A percentile compares a stretch with the other conserved stretches of the same genome.
These are phyloP conservation scores for Leptographium galeiforme DNA, from an alignment of 2,329 filamentous ascomycete genomes.

Conservation along the genomic window DNA sequence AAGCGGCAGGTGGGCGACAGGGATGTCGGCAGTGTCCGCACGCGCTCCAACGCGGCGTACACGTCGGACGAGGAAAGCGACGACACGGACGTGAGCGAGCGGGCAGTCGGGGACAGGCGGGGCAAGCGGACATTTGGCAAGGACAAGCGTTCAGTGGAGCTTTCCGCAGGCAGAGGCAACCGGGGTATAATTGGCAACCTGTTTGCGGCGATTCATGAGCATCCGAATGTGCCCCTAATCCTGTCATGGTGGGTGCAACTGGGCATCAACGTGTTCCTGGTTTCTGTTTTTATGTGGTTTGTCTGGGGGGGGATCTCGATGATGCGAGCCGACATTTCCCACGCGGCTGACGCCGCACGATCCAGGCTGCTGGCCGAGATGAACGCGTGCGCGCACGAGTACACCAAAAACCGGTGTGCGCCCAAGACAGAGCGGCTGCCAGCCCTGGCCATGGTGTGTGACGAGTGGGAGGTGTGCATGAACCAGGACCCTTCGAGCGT, in stretches of 20 bases:
- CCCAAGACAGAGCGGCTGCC: constrained; percentile 50
- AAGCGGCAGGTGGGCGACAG: constrained; percentile 37
- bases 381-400: constrained; percentile 59
- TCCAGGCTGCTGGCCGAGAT: constrained; percentile 60
- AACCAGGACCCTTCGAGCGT: constrained; percentile 65
- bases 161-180: not conserved
- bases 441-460: constrained; percentile 59
- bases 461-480: constrained; percentile 81
- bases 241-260: constrained; percentile 46
- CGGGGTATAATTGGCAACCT: constrained; percentile 28
- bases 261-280: constrained; percentile 49
- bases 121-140: constrained; percentile 1
- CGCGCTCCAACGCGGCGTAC: constrained; percentile 32
- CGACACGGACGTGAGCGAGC: constrained; percentile 11
- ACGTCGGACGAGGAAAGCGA: constrained; percentile 34
- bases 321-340: constrained; percentile 60
- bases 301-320: constrained; percentile 57
- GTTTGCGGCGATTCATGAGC: constrained; percentile 38
- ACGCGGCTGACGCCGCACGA: constrained; percentile 56
- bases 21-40: constrained; percentile 37
- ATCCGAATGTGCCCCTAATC: constrained; percentile 45
- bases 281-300: constrained; percentile 45
- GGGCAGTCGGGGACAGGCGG: constrained; percentile 12
- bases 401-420: constrained; percentile 61
- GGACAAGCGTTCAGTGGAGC: not conserved